These are phyloP conservation scores for Sporothrix euskadiensis DNA, from an alignment of 2,329 filamentous ascomycete genomes.

Conservation along the genomic window DNA sequence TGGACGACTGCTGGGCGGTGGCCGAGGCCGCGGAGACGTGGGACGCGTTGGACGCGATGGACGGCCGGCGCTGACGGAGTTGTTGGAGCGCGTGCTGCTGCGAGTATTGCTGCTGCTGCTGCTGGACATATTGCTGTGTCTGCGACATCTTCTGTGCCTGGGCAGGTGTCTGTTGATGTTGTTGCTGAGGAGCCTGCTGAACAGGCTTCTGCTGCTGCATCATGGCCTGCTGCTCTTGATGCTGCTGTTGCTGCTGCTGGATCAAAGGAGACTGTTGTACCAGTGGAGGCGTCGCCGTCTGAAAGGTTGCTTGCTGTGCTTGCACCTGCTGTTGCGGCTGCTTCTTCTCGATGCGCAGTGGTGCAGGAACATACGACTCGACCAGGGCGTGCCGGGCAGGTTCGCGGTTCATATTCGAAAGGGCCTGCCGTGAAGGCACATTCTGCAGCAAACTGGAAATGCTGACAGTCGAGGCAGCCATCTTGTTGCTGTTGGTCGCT, in stretches of 20 bases:
- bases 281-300: neutral
- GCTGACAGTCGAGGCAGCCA: neutral
- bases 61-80: neutral
- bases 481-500: neutral
- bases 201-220: neutral
- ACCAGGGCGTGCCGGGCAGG: slow-evolving; percentile 1
- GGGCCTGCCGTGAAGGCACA: neutral
- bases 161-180: neutral
- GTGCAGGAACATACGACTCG: slow-evolving; percentile 20
- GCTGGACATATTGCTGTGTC: neutral
- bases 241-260: neutral
- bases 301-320: neutral
- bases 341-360: slow-evolving; percentile 18
- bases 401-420: neutral
- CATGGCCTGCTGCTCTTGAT: neutral
- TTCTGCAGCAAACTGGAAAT: neutral
- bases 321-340: slow-evolving; percentile 14
- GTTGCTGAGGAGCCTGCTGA: neutral
- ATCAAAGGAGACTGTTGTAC: neutral
- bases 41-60: neutral
- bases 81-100: neutral
- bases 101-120: slow-evolving; percentile 5
- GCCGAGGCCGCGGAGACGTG: neutral
- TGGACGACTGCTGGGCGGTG: slow-evolving; percentile 33
- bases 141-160: slow-evolving; percentile 18